Evolutionary conservation across 2,329 filamentous ascomycete genomes (phyloP).

Genomic region (Fusarium cicatricum): DNA sequence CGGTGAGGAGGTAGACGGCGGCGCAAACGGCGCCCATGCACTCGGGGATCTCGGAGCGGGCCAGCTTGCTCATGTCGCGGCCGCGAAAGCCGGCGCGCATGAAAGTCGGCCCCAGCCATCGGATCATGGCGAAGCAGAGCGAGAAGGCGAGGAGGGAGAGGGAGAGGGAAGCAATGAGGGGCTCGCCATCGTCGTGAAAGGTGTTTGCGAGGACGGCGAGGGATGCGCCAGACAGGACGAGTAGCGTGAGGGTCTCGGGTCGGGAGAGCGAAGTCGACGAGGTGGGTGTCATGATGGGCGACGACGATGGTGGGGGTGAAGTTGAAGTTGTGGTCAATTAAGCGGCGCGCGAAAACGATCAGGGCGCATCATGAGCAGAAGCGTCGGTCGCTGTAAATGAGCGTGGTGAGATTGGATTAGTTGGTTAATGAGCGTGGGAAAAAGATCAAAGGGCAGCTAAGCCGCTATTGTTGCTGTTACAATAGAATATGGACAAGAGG

Average conservation of each 20-base stretch:
- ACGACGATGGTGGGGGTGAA: constrained; percentile 1
- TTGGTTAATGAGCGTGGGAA: not conserved
- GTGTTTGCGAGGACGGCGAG: constrained; percentile 80
- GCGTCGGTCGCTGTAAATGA: not conserved
- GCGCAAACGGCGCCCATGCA: constrained; percentile 96
- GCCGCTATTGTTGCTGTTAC: not conserved
- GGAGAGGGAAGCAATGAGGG: constrained; percentile 86
- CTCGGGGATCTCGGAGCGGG: constrained; percentile 84
- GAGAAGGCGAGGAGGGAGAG: constrained; percentile 87
- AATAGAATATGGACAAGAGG: constrained; percentile 1
- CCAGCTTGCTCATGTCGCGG: constrained; percentile 78
- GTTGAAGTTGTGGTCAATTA: too few species aligned
- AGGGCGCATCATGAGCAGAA: constrained; percentile 22
- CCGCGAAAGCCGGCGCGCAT: constrained; percentile 89
- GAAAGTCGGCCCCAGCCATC: constrained; percentile 92
- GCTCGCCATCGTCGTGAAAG: constrained; percentile 85
- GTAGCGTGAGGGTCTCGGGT: constrained; percentile 61
- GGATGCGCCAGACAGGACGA: constrained; percentile 73
- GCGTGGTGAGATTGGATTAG: not conserved
- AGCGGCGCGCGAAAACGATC: not conserved
- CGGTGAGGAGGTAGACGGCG: constrained; percentile 85
- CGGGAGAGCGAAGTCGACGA: constrained; percentile 55
- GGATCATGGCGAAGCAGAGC: constrained; percentile 83
- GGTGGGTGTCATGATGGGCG: constrained; percentile 42
- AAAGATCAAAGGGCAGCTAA: not conserved